Evolutionary conservation across 257 asterid species (phyloP).

Genomic region (Lithospermum erythrorhizon): DNA sequence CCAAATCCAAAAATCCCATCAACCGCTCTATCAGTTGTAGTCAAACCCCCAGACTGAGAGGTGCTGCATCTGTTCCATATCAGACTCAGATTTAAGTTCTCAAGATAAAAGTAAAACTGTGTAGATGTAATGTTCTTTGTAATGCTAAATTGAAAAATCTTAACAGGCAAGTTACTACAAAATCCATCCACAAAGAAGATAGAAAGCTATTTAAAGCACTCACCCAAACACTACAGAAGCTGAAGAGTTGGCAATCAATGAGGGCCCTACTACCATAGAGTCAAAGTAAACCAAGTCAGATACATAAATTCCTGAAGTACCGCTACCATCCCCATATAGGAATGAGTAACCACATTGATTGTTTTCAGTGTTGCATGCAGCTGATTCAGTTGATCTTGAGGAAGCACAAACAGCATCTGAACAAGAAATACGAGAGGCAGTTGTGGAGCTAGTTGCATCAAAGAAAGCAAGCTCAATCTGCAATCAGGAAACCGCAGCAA

Average conservation of each 20-base stretch:
- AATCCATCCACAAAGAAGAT: slow-evolving; percentile 49
- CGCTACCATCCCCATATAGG: slow-evolving; percentile 91
- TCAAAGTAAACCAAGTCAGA: slow-evolving; percentile 66
- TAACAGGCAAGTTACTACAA: slow-evolving; percentile 62
- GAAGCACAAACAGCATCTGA: slow-evolving; percentile 51
- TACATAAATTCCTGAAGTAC: slow-evolving; percentile 71
- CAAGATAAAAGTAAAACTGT: background rate
- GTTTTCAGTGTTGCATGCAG: slow-evolving; percentile 51
- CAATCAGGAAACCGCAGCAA: slow-evolving; percentile 7
- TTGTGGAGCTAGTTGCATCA: slow-evolving; percentile 57
- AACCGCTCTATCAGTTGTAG: slow-evolving; percentile 75
- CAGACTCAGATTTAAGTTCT: background rate
- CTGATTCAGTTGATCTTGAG: slow-evolving; percentile 47
- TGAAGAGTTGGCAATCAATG: slow-evolving; percentile 64
- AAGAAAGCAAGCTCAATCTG: slow-evolving; percentile 78
- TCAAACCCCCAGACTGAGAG: slow-evolving; percentile 62
- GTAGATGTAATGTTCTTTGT: no score
- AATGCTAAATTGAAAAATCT: slow-evolving; percentile 36
- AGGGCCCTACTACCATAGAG: slow-evolving; percentile 55
- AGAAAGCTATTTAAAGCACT: slow-evolving; percentile 53
- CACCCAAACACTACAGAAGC: slow-evolving; percentile 88
- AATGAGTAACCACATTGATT: slow-evolving; percentile 70
- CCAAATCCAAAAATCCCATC: slow-evolving; percentile 94
- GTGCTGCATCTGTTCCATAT: slow-evolving; percentile 71
- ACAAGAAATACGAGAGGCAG: slow-evolving; percentile 67